Evolutionary conservation across 345 rosid species (phyloP).

Genomic region (Salix arbutifolia): DNA sequence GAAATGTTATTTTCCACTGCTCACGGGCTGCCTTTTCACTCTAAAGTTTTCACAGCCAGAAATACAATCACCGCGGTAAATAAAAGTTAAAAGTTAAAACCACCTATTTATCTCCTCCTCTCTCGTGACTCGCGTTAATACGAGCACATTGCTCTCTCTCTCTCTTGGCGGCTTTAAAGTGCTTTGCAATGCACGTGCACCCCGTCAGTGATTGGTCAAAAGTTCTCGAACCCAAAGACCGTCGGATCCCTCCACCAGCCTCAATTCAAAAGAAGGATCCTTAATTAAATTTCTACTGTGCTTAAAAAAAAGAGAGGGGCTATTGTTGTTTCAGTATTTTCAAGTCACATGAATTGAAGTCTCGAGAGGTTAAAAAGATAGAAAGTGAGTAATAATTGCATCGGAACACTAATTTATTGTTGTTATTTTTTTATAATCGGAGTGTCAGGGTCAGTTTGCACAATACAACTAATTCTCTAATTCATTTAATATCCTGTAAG

Average conservation of each 20-base stretch:
- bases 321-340: too few relatives aligned
- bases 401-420: too few relatives aligned
- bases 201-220: neutral
- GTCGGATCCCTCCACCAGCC: neutral
- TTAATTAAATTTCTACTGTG: too few relatives aligned
- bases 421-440: too few relatives aligned
- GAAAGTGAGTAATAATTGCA: too few relatives aligned
- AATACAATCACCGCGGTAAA: neutral
- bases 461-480: too few relatives aligned
- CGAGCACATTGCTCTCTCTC: neutral
- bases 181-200: neutral
- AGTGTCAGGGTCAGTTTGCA: too few relatives aligned
- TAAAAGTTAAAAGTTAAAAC: neutral
- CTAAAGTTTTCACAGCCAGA: neutral
- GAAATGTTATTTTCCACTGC: neutral
- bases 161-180: neutral
- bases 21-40: slow-evolving; percentile 6
- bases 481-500: too few relatives aligned
- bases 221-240: neutral
- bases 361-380: too few relatives aligned
- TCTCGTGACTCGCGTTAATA: slow-evolving; percentile 3
- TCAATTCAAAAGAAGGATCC: neutral
- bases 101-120: neutral
- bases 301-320: too few relatives aligned
- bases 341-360: too few relatives aligned